Conservation (phyloP, 805 yeast species). For the Clavispora fructus region DNA sequence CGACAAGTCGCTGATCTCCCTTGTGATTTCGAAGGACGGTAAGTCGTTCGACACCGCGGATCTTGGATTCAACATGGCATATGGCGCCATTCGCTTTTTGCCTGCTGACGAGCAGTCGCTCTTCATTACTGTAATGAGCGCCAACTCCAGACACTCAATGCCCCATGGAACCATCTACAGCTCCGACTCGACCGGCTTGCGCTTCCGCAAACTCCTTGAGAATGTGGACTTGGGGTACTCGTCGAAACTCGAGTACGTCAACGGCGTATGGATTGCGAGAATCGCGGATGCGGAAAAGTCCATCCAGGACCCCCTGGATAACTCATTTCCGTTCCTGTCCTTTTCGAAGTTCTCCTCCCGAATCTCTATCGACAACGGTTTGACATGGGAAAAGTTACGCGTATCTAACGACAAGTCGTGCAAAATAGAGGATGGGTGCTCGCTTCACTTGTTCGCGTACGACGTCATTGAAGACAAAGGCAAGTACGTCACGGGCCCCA, state of each 20-base stretch:
- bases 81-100: constrained; percentile 34
- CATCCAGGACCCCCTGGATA: constrained; percentile 16
- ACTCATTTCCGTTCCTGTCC: constrained; percentile 12
- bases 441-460: constrained; percentile 36
- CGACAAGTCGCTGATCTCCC: constrained; percentile 28
- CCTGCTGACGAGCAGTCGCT: constrained; percentile 35
- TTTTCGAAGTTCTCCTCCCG: constrained; percentile 22
- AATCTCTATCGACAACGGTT: constrained; percentile 50
- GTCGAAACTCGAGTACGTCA: constrained; percentile 45
- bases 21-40: constrained; percentile 47
- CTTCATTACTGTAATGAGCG: constrained; percentile 23
- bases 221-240: constrained; percentile 39
- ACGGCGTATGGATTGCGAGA: constrained; percentile 59
- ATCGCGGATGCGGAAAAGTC: constrained; percentile 11
- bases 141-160: constrained; percentile 6
- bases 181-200: constrained; percentile 57
- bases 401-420: constrained; percentile 42
- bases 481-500: constrained; percentile 42
- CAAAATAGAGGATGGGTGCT: constrained; percentile 42
- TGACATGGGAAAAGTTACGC: constrained; percentile 45
- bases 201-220: constrained; percentile 41
- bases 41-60: constrained; percentile 33
- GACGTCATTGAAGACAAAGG: constrained; percentile 37
- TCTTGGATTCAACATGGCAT: constrained; percentile 30
- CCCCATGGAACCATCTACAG: constrained; percentile 26